Evolutionary conservation across 192 early-diverging fungal species (phyloP), one percentile per base, ranked within the genome.

Genomic region (Coemansia sp.): DNA sequence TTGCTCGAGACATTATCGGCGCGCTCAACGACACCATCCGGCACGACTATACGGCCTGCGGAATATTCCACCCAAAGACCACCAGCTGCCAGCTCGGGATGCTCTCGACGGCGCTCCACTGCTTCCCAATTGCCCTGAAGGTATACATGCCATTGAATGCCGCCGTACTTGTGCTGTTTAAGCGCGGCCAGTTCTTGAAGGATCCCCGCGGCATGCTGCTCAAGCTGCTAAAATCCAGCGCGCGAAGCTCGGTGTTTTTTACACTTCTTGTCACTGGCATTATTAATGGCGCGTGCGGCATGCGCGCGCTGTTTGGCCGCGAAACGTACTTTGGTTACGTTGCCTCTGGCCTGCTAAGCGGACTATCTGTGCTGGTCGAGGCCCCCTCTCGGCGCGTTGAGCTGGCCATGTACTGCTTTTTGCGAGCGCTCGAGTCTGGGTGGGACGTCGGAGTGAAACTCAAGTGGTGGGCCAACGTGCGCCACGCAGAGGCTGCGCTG

Each of bases 391-490:
- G 88, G 34, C 86, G 85, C 38, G 58, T 87, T 67, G 94, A 96
- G 63, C 75, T 96, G 35, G 91, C 84, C 12, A 72, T 96, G 68
- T 96, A 96, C 65, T 90, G 88, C 62, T 67, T 93, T 26, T 84
- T 93, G 39, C 84, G 93, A 37, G 91, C 91, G 0, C 41, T 93
- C 29, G 91, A 91, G 65, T 80, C 83, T 7, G 64, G 78, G 7
- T 93, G 90, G 91, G 83, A 85, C 10, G 62, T 83, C 43, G 74
- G 87, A 27, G 80, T 83, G 19, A 62, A 83, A 53, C 73, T 70
- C 36, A 84, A 86, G 9, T 72, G 83, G 65, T 86, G 83, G 55
- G 70, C 63, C 29, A 83, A 87, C 48, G 74, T 91, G 15, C 82
- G 80, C 18, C 74, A 87, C 60, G 91, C 88, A 1, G 92, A 94